Conservation (phyloP, 2,329 filamentous ascomycete species). For the Pestalotiopsis sp. region DNA sequence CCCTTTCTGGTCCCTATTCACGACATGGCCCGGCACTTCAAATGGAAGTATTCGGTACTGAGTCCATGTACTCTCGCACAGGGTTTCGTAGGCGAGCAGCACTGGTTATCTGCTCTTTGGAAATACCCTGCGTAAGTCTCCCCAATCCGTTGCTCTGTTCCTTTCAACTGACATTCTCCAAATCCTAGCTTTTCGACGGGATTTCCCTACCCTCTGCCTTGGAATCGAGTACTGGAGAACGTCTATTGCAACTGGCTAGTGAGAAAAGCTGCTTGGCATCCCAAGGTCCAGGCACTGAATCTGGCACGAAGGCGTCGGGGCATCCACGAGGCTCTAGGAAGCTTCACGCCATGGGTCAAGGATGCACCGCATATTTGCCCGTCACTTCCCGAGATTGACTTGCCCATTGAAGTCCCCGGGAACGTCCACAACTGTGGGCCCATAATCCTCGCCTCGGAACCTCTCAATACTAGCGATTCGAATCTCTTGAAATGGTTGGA, state of each 20-base stretch:
- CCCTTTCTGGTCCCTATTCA: not conserved
- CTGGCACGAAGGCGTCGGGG: not conserved
- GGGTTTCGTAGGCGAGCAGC: not conserved
- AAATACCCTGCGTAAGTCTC: not conserved
- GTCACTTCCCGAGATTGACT: slow-evolving; percentile 19
- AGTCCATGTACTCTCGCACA: not conserved
- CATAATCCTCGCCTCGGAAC: slow-evolving; percentile 18
- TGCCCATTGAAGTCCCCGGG: slow-evolving; percentile 16
- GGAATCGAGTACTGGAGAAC: not conserved
- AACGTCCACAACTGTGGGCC: slow-evolving; percentile 20
- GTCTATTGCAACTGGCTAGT: not conserved
- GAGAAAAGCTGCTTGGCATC: not conserved
- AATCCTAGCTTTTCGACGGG: not conserved
- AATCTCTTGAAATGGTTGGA: slow-evolving; percentile 18
- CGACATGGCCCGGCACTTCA: not conserved
- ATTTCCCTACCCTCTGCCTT: slow-evolving; percentile 1
- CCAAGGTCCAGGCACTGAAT: not conserved
- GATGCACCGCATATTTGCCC: slow-evolving; percentile 13
- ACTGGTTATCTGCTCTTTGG: not conserved
- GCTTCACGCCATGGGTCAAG: not conserved
- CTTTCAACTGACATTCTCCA: not conserved
- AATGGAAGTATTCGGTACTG: not conserved
- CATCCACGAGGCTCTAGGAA: not conserved
- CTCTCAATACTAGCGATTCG: slow-evolving; percentile 5
- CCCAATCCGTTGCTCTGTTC: not conserved